Percentiles rank a stretch among this genome's conserved stretches.
phyloP scores from a whole-genome alignment of 192 early-diverging fungal genomes.

The Coemansia sp. region DNA sequence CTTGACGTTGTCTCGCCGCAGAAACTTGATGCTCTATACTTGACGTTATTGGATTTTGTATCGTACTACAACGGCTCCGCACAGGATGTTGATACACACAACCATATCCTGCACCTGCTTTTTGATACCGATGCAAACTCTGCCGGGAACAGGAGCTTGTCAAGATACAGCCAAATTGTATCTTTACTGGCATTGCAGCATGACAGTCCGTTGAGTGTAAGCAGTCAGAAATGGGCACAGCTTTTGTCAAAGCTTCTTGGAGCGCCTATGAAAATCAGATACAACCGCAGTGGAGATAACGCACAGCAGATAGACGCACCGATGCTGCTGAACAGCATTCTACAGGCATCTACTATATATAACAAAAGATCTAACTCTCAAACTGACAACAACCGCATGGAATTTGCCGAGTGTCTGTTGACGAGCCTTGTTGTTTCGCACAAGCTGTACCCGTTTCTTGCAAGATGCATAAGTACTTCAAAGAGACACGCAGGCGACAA shows the following conservation, averaged over 20 bases:
- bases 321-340: slow-evolving; percentile 6
- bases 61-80: slow-evolving; percentile 32
- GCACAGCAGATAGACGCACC: slow-evolving; percentile 2
- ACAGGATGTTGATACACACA: slow-evolving; percentile 13
- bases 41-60: slow-evolving; percentile 18
- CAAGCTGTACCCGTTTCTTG: slow-evolving; percentile 32
- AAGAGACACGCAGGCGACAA: background rate
- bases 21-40: slow-evolving; percentile 2
- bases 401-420: slow-evolving; percentile 9
- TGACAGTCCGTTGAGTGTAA: background rate
- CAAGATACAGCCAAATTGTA: background rate
- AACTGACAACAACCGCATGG: background rate
- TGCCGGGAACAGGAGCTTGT: background rate
- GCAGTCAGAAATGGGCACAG: slow-evolving; percentile 15
- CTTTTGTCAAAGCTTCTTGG: slow-evolving; percentile 25
- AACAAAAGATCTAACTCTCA: background rate
- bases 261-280: slow-evolving; percentile 5
- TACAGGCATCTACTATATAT: background rate
- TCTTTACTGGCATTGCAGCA: background rate
- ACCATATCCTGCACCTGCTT: slow-evolving; percentile 20
- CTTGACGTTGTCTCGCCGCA: background rate
- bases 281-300: background rate
- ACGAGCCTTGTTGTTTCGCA: slow-evolving; percentile 15
- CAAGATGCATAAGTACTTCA: slow-evolving; percentile 10
- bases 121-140: slow-evolving; percentile 9